Evolutionary conservation across 2,329 filamentous ascomycete genomes (phyloP).

Genomic region (Colletotrichum brevisporum): DNA sequence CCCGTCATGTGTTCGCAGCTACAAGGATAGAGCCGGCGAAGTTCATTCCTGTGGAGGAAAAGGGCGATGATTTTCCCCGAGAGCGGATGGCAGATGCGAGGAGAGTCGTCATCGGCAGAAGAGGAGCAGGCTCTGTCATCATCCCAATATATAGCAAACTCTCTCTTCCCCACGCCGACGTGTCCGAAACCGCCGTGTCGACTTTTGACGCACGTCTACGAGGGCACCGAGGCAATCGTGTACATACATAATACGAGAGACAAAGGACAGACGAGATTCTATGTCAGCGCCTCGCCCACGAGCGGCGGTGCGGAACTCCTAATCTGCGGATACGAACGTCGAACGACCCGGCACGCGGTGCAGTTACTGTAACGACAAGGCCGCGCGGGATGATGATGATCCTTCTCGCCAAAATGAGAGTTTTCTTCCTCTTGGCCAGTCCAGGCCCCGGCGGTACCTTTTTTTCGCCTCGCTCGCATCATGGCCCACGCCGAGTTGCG

Average conservation of each 20-base stretch:
- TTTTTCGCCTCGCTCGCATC: conserved; percentile 28
- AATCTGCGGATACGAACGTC: conserved; percentile 1
- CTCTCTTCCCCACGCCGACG: not conserved
- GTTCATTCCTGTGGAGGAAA: conserved; percentile 6
- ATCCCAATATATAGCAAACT: conserved; percentile 14
- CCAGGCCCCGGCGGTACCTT: not conserved
- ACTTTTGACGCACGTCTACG: too few species aligned
- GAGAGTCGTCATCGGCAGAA: not conserved
- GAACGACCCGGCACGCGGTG: conserved; percentile 1
- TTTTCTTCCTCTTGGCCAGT: not conserved
- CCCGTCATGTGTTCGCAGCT: conserved; percentile 1
- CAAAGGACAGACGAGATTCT: not conserved
- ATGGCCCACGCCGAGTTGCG: not conserved
- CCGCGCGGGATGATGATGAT: not conserved
- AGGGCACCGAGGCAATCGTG: too few species aligned
- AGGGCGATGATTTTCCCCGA: not conserved
- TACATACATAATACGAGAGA: too few species aligned
- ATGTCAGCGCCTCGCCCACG: not conserved
- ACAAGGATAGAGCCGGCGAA: conserved; percentile 27
- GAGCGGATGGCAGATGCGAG: conserved; percentile 21
- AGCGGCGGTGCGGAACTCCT: conserved; percentile 2
- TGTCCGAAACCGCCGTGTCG: conserved; percentile 5
- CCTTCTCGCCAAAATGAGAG: not conserved
- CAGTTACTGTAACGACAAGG: not conserved
- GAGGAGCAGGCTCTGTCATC: not conserved